These are phyloP conservation scores for Pythium pyrilobum DNA, from an alignment of 352 stramenopile species.

Conservation along the genomic window DNA sequence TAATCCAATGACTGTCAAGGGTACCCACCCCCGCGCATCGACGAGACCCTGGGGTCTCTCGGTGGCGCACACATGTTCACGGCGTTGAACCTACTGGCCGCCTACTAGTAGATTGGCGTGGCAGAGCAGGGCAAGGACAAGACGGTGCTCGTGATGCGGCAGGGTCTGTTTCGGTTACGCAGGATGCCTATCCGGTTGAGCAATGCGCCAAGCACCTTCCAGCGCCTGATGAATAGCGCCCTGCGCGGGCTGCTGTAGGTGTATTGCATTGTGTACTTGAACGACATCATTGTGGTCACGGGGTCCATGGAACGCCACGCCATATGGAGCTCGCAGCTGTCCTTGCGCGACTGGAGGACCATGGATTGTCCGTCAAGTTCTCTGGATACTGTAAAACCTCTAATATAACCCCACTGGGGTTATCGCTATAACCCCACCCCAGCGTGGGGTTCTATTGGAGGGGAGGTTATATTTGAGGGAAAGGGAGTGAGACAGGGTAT, in stretches of 20 bases:
- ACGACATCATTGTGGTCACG: slow-evolving; percentile 25
- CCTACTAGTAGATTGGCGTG: slow-evolving; percentile 15
- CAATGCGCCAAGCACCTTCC: slow-evolving; percentile 23
- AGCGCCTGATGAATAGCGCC: slow-evolving; percentile 24
- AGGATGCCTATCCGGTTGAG: slow-evolving; percentile 23
- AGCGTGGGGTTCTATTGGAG: neutral
- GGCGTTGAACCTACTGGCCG: slow-evolving; percentile 11
- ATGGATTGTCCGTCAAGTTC: slow-evolving; percentile 14
- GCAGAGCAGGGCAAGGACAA: slow-evolving; percentile 11
- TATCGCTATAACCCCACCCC: neutral
- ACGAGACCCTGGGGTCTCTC: slow-evolving; percentile 18
- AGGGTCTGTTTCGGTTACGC: slow-evolving; percentile 16
- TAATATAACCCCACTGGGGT: neutral
- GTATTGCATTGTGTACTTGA: slow-evolving; percentile 25
- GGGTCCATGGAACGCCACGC: slow-evolving; percentile 5
- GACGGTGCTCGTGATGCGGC: slow-evolving; percentile 17
- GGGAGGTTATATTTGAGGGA: slow-evolving; percentile 1
- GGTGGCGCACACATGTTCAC: slow-evolving; percentile 9
- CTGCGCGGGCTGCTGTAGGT: slow-evolving; percentile 19
- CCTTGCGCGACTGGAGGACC: slow-evolving; percentile 10
- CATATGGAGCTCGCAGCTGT: slow-evolving; percentile 17
- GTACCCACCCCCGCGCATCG: slow-evolving; percentile 21
- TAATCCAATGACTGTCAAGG: slow-evolving; percentile 17
- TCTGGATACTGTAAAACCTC: slow-evolving; percentile 1
- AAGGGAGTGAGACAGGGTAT: too few species aligned